phyloP scores from a whole-genome alignment of 768 basidiomycete genomes.

The Mrakia hoshinonis region DNA sequence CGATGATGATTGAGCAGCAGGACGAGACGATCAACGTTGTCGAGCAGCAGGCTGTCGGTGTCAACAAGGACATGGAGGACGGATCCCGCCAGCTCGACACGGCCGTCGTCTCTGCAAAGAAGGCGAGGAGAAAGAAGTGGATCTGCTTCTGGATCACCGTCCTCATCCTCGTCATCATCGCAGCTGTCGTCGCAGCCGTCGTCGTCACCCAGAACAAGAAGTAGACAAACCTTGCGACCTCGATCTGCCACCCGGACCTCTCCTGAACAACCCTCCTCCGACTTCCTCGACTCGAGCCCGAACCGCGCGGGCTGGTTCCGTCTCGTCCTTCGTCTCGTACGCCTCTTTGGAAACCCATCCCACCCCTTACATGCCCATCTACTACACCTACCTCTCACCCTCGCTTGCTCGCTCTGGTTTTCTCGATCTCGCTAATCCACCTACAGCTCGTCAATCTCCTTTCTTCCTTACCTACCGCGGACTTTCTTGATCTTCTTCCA shows the following conservation, averaged over 20 bases:
- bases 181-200: constrained; percentile 57
- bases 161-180: constrained; percentile 56
- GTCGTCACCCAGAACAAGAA: constrained; percentile 43
- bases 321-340: neutral
- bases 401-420: neutral
- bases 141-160: constrained; percentile 31
- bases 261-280: neutral
- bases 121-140: constrained; percentile 54
- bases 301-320: neutral
- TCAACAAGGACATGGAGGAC: constrained; percentile 59
- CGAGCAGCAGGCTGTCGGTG: constrained; percentile 55
- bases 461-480: neutral
- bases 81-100: constrained; percentile 74
- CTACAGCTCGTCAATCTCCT: neutral
- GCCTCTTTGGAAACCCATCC: neutral
- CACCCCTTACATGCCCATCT: neutral
- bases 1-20: constrained; percentile 66
- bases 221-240: neutral
- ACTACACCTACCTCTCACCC: neutral
- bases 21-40: constrained; percentile 61
- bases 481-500: neutral
- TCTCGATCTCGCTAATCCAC: neutral
- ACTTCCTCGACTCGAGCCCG: neutral
- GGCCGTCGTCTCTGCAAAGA: constrained; percentile 74
- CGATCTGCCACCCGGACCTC: neutral